A percentile compares a stretch with the other conserved stretches of the same genome.
Conservation (phyloP, 345 rosid species). For the Linum tenue region DNA sequence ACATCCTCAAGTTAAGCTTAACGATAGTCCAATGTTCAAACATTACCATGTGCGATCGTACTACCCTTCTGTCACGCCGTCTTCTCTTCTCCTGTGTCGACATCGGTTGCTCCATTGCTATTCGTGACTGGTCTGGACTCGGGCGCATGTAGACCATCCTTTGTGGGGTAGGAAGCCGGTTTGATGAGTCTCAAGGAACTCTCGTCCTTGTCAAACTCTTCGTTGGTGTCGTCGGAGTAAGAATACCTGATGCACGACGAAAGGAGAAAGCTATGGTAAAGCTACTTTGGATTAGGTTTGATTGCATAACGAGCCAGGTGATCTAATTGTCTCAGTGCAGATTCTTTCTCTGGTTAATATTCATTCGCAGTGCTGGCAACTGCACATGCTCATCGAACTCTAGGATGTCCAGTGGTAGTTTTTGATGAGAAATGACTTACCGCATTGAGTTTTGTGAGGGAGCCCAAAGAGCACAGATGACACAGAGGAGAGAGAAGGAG, state of each 20-base stretch:
- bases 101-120: constrained; percentile 27
- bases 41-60: no score
- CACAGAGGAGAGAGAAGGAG: constrained; percentile 68
- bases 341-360: no score
- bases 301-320: no score
- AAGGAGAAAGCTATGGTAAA: neutral
- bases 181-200: constrained; percentile 65
- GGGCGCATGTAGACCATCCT: constrained; percentile 34
- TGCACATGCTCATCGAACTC: no score
- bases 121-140: constrained; percentile 39
- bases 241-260: constrained; percentile 49
- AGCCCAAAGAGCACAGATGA: constrained; percentile 90
- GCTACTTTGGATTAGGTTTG: no score
- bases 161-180: constrained; percentile 46
- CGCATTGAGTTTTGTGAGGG: constrained; percentile 83
- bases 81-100: constrained; percentile 75
- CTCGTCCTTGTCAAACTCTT: constrained; percentile 73
- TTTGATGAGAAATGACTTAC: constrained; percentile 28
- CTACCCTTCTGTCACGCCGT: constrained; percentile 30
- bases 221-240: constrained; percentile 52
- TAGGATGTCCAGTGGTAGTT: neutral
- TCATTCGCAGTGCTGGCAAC: no score
- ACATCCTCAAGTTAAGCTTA: no score
- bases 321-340: no score
- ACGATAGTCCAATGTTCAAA: no score